Evolutionary conservation across 805 yeast species (phyloP), one percentile per base, ranked within the genome.

Genomic region (Yamadazyma nakazawae): DNA sequence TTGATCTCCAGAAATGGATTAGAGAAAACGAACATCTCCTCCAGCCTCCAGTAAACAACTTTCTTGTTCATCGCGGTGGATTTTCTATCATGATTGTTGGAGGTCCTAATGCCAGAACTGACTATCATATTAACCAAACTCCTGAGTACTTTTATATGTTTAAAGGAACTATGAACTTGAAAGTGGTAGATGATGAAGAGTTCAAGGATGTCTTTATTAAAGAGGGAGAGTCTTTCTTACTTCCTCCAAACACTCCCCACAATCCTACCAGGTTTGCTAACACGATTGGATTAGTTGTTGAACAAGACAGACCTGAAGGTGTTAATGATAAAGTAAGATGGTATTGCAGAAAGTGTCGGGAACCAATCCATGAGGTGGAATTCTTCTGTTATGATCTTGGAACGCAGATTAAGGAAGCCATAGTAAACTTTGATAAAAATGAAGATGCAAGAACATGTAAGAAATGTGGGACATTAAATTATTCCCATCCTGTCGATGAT

Each of bases 41-140:
- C 34, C 83, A 87, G 62, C 97, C 97, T 1, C 97, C 97, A 1
- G 96, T 91, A 30, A 89, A 89, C 64, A 91, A 91, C 61, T 91
- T 68, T 67, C 89, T 97, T 59, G 78, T 91, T 25, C 96, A 91
- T 64, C 74, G 90, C 40, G 96, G 95, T 5, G 97, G 97, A 0
- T 87, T 86, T 62, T 90, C 97, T 0, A 89, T 90, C 32, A 91
- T 91, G 97, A 82, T 90, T 43, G 96, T 91, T 1, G 97, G 97
- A 13, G 97, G 97, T 0, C 97, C 97, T 3, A 91, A 91, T 62
- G 96, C 84, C 58, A 75, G 97, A 48, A 90, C 96, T 0, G 97
- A 91, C 62, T 91, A 88, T 62, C 97, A 91, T 60, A 80, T 91
- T 41, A 91, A 91, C 60, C 95, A 88, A 57, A 91, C 97, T 0